Evolutionary conservation across 176 grass and related monocot species (phyloP), one percentile per base, ranked within the genome.

Genomic region (Musa beccarii): DNA sequence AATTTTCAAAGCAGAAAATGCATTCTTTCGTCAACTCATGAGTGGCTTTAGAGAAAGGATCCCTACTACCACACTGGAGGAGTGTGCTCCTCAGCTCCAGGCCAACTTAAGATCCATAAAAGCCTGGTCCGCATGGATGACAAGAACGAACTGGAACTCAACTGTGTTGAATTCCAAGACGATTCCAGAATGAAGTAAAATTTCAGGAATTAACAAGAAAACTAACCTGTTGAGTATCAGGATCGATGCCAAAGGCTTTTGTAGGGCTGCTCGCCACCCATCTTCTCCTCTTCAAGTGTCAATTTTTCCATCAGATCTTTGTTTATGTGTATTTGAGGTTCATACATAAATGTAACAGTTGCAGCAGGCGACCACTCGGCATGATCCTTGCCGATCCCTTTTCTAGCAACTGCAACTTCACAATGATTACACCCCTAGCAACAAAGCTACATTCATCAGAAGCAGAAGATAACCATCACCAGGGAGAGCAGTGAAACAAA

Each of bases 281-380:
- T 63, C 79, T 89, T 85, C 19, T 71, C 82, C 29, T 99, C 91
- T 3, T 87, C 86, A 25, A 94, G 76, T 21, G 85, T 87, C 25
- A 94, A 79, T 65, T 80, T 89, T 34, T 99, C 91, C 91, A 94
- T 94, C 51, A 94, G 19, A n/a, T 99, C 88, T 79, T 99, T 82
- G 72, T 89, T 92, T 75, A 99, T 89, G 73, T 77, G 88, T 75
- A 94, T 92, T 15, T 91, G 82, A 81, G 95, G 95, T 68, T 99
- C 95, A 75, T 94, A 99, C 90, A 99, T 91, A 84, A 99, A 99
- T 68, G 95, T 92, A 65, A 94, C 91, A 13, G 95, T 94, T 76
- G 95, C 91, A 57, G 88, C 88, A 71, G 95, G 88, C 34, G 95
- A 99, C 88, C 95, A 94, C 79, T 94, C 94, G 14, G 95, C 95